These are phyloP conservation scores for Claviceps cyperi DNA, from an alignment of 2,329 filamentous ascomycete genomes.

Conservation along the genomic window DNA sequence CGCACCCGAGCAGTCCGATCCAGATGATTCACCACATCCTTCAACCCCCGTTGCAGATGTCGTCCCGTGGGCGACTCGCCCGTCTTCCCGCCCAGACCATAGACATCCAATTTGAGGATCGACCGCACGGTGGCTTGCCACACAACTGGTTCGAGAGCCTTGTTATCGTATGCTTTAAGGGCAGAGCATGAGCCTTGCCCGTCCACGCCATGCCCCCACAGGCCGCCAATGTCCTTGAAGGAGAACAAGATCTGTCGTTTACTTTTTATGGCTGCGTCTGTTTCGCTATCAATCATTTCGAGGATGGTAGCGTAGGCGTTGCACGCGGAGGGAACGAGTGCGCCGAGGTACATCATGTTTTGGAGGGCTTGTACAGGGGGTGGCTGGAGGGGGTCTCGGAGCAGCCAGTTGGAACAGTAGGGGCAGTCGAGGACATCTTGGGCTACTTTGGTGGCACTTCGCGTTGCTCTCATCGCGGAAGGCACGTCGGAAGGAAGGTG, in stretches of 20 bases:
- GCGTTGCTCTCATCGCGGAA: constrained; percentile 32
- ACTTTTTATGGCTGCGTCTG: constrained; percentile 27
- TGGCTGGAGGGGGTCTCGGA: constrained; percentile 19
- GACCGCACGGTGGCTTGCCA: constrained; percentile 41
- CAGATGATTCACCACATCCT: too few species aligned
- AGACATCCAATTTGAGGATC: constrained; percentile 41
- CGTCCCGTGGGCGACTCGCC: constrained; percentile 1
- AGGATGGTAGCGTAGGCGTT: constrained; percentile 23
- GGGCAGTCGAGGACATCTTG: constrained; percentile 38
- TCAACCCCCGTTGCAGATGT: too few species aligned
- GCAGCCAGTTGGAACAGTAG: constrained; percentile 28
- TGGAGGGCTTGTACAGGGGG: constrained; percentile 38
- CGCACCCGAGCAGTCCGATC: too few species aligned
- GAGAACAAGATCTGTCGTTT: constrained; percentile 29
- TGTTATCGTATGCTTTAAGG: constrained; percentile 17
- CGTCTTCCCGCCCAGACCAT: constrained; percentile 28
- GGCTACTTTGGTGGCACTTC: constrained; percentile 32
- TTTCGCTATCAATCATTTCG: constrained; percentile 37
- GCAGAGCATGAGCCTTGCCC: background rate
- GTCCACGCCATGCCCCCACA: background rate
- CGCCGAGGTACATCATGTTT: constrained; percentile 43
- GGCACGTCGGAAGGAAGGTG: constrained; percentile 29
- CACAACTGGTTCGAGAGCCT: constrained; percentile 33
- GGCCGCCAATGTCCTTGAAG: constrained; percentile 17
- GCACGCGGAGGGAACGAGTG: constrained; percentile 37